Evolutionary conservation across 139 green algal genomes (phyloP).

Genomic region (Eudorina sp.): DNA sequence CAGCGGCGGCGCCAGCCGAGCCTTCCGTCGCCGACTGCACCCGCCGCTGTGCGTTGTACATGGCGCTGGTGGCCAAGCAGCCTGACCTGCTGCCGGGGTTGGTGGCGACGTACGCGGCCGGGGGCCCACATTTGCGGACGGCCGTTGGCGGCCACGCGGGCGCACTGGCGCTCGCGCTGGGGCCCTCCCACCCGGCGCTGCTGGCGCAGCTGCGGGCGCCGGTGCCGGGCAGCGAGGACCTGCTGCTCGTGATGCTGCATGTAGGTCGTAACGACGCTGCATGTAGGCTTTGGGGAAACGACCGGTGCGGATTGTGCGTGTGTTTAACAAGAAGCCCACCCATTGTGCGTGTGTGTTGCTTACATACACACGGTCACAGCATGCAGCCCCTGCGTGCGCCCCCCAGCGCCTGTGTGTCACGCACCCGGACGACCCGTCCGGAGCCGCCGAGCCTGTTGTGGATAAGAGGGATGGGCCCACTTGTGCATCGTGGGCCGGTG

Average conservation of each 20-base stretch:
- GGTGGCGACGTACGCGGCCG: conserved; percentile 59
- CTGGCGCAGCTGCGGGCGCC: conserved; percentile 40
- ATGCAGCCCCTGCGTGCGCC: too few species aligned
- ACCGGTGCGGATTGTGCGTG: too few species aligned
- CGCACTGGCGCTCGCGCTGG: conserved; percentile 65
- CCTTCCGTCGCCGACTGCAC: conserved; percentile 55
- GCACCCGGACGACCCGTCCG: too few species aligned
- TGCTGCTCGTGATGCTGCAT: conserved; percentile 77
- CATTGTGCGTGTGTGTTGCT: too few species aligned
- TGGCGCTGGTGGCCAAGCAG: conserved; percentile 76
- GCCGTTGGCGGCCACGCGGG: conserved; percentile 47
- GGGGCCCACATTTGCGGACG: not conserved
- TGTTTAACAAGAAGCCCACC: too few species aligned
- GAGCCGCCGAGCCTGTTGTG: too few species aligned
- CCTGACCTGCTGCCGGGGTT: conserved; percentile 72
- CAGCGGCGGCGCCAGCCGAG: not conserved
- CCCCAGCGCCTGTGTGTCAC: too few species aligned
- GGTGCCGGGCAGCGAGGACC: conserved; percentile 47
- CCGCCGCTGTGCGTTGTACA: conserved; percentile 71
- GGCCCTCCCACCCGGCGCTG: conserved; percentile 53
- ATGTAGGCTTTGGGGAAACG: too few species aligned
- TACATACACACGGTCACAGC: too few species aligned
- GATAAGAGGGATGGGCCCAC: too few species aligned
- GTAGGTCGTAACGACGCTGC: conserved; percentile 28
- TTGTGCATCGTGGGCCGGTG: too few species aligned